phyloP scores from a whole-genome alignment of 805 yeast species.

The Candida germanica region DNA sequence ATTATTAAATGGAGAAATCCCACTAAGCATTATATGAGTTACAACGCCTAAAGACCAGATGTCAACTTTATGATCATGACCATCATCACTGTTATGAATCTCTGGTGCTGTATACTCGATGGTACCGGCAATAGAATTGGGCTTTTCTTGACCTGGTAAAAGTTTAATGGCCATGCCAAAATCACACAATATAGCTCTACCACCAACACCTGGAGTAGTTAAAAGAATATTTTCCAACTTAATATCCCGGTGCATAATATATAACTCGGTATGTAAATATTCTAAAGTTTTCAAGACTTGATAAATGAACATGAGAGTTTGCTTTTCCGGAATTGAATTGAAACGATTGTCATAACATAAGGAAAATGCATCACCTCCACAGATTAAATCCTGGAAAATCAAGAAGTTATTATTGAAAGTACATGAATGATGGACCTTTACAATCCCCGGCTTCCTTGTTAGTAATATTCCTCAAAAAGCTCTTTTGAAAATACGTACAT shows the following conservation, averaged over 20 bases:
- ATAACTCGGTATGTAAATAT: constrained; percentile 47
- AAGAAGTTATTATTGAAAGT: constrained; percentile 28
- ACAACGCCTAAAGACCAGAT: constrained; percentile 69
- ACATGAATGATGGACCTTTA: constrained; percentile 39
- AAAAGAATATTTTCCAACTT: constrained; percentile 64
- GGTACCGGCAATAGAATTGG: constrained; percentile 57
- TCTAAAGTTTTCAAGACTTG: constrained; percentile 56
- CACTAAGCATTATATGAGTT: constrained; percentile 56
- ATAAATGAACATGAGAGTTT: constrained; percentile 48
- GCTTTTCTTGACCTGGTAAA: constrained; percentile 28
- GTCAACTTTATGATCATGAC: constrained; percentile 59
- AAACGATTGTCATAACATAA: constrained; percentile 44
- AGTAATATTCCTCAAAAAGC: constrained; percentile 1
- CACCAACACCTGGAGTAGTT: constrained; percentile 48
- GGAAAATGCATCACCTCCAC: constrained; percentile 61
- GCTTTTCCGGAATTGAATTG: constrained; percentile 49
- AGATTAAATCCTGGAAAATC: constrained; percentile 47
- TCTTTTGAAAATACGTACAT: constrained; percentile 14
- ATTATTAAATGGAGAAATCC: constrained; percentile 61
- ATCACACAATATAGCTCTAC: constrained; percentile 61
- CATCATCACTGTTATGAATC: constrained; percentile 34
- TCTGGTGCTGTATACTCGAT: constrained; percentile 76
- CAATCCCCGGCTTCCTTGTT: constrained; percentile 42
- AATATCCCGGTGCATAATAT: constrained; percentile 64
- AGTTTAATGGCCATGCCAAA: constrained; percentile 50